Conservation (phyloP, 371 early-diverging fungal genomes). For the Mucor sp. region DNA sequence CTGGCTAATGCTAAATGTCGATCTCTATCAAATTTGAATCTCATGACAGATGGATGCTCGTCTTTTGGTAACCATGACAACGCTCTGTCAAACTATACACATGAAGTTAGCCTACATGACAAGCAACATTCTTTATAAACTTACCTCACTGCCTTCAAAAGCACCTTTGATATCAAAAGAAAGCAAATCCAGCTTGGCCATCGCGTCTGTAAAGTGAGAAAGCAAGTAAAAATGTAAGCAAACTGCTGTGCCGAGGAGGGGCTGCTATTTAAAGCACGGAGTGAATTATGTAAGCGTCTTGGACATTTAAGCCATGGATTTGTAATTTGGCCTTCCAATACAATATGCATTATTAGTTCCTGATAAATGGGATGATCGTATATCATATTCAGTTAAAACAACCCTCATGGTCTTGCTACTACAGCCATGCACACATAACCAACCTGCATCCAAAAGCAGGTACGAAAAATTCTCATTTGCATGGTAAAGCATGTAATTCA, state of each 20-base stretch:
- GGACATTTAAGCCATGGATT: background rate
- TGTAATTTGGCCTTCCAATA: too few species aligned
- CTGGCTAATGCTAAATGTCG: constrained; percentile 36
- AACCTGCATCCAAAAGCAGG: background rate
- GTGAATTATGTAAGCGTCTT: background rate
- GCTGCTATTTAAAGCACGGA: background rate
- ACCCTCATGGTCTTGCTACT: too few species aligned
- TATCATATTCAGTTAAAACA: too few species aligned
- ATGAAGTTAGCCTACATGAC: background rate
- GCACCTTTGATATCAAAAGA: constrained; percentile 19
- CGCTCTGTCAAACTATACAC: constrained; percentile 35
- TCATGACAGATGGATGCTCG: constrained; percentile 28
- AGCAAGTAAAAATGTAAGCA: background rate
- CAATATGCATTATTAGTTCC: too few species aligned
- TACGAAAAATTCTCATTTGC: background rate
- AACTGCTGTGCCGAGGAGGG: background rate
- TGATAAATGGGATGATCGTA: too few species aligned
- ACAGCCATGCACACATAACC: too few species aligned
- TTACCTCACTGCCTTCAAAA: constrained; percentile 27
- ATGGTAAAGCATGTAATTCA: background rate
- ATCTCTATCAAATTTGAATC: constrained; percentile 40
- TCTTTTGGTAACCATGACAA: constrained; percentile 25
- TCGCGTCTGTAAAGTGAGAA: background rate
- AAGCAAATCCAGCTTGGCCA: constrained; percentile 13
- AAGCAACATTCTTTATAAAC: background rate